Conservation (phyloP, 306 rosid species). For the Quercus ilex region DNA sequence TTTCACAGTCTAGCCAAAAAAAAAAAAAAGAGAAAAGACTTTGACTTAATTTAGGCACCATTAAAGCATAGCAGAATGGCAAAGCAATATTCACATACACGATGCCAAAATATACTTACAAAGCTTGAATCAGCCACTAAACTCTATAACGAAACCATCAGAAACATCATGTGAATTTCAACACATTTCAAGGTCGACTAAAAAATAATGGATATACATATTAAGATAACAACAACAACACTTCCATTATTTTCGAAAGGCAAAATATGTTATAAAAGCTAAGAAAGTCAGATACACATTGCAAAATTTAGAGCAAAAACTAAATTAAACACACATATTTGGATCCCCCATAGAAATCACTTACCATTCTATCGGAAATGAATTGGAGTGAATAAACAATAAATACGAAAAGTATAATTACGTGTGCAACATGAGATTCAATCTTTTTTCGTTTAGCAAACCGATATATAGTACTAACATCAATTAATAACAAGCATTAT, state of each 20-base stretch:
- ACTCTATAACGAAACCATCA: neutral
- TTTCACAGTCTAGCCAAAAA: neutral
- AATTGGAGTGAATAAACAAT: neutral
- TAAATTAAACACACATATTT: neutral
- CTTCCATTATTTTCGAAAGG: neutral
- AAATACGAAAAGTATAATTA: neutral
- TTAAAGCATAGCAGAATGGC: neutral
- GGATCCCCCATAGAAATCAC: neutral
- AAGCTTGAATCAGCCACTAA: neutral
- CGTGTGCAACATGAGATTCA: neutral
- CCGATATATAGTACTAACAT: neutral
- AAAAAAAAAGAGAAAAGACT: neutral
- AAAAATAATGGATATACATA: neutral
- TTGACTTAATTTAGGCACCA: neutral
- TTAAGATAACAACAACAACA: constrained; percentile 11
- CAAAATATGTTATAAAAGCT: neutral
- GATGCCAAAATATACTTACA: neutral
- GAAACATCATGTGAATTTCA: constrained; percentile 3
- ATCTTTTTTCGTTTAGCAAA: neutral
- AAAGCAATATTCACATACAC: neutral
- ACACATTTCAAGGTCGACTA: neutral
- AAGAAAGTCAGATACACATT: neutral
- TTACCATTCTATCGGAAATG: neutral
- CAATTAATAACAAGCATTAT: neutral
- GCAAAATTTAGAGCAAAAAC: neutral